phyloP scores from a whole-genome alignment of 768 basidiomycete species.

The Sporobolomyces roseus region DNA sequence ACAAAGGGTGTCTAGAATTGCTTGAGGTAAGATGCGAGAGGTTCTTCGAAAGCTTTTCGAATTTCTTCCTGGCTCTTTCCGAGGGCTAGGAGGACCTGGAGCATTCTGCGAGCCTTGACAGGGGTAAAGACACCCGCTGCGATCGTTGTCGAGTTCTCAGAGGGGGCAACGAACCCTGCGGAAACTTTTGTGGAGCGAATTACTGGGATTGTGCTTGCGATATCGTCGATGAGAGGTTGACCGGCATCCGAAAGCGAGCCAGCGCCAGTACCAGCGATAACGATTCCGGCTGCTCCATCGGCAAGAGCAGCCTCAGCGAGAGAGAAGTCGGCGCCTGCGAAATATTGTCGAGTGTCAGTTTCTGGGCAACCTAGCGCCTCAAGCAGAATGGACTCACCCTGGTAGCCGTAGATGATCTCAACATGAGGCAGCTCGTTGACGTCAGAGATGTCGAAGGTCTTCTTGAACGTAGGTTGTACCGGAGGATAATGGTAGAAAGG shows the following conservation, averaged over 20 bases:
- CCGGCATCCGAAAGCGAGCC: conserved; percentile 6
- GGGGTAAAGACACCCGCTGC: conserved; percentile 30
- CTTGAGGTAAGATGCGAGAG: conserved; percentile 13
- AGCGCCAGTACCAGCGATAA: conserved; percentile 28
- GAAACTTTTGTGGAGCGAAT: conserved; percentile 36
- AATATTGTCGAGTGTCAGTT: neutral
- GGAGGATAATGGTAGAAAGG: conserved; percentile 44
- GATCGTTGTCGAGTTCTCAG: conserved; percentile 14
- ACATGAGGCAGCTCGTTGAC: conserved; percentile 35
- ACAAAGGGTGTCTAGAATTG: conserved; percentile 3
- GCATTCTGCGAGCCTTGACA: conserved; percentile 30
- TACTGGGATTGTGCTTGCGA: conserved; percentile 4
- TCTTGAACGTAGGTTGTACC: conserved; percentile 44
- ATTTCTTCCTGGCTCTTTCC: conserved; percentile 26
- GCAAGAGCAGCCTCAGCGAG: conserved; percentile 27
- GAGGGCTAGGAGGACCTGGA: conserved; percentile 35
- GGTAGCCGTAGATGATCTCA: conserved; percentile 38
- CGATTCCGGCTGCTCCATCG: conserved; percentile 26
- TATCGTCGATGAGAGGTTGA: conserved; percentile 7
- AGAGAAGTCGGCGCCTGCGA: conserved; percentile 13
- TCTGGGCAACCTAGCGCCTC: neutral
- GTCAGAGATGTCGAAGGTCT: conserved; percentile 33
- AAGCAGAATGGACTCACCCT: neutral
- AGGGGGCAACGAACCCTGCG: conserved; percentile 17
- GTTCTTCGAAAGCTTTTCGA: conserved; percentile 29